These are phyloP conservation scores for Talaromyces trachyspermus DNA, from an alignment of 495 filamentous ascomycete genomes.

Conservation along the genomic window DNA sequence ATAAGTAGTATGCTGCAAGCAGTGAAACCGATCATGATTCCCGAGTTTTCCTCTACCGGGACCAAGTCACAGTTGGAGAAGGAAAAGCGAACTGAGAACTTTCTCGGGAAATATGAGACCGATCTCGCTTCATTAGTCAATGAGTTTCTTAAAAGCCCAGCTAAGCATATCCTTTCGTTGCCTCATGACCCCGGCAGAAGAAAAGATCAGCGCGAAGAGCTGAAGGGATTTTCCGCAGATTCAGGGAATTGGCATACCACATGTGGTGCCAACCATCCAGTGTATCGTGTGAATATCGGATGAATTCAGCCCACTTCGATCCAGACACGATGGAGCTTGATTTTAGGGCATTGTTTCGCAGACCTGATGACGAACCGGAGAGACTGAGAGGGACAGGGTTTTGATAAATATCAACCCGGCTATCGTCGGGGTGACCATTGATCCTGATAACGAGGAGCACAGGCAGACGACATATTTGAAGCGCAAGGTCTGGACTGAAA, in stretches of 20 bases:
- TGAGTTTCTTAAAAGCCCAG: no score
- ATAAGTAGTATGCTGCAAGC: no score
- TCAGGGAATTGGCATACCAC: not conserved
- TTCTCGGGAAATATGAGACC: no score
- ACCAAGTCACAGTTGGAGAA: no score
- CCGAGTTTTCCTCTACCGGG: no score
- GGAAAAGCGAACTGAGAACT: no score
- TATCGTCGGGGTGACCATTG: not conserved
- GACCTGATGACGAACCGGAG: not conserved
- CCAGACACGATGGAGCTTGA: not conserved
- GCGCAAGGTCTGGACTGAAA: not conserved
- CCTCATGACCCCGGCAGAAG: no score
- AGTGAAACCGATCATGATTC: no score
- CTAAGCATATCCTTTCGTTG: no score
- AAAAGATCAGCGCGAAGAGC: not conserved
- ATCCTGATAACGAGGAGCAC: not conserved
- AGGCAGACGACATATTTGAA: not conserved
- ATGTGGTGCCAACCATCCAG: not conserved
- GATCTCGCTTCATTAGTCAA: no score
- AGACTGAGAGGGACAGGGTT: not conserved
- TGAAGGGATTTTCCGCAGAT: conserved; percentile 1
- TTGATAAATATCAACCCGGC: not conserved
- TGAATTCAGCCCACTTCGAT: not conserved
- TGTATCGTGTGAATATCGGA: not conserved
- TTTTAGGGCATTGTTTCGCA: not conserved